These are phyloP conservation scores for Xylaria sp. DNA, from an alignment of 2,329 filamentous ascomycete genomes.

Conservation along the genomic window DNA sequence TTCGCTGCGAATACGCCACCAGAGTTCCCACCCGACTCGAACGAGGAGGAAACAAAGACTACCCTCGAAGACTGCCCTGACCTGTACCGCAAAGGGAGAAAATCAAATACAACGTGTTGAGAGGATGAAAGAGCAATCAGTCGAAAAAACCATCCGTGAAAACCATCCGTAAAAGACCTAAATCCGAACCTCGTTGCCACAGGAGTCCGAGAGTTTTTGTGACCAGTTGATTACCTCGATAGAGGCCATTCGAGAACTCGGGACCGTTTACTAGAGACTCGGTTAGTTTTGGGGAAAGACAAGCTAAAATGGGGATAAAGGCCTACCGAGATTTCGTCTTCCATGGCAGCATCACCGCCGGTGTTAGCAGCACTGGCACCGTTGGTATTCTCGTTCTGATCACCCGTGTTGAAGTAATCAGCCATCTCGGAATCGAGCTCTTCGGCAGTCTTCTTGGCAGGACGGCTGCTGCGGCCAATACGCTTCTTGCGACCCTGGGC, in stretches of 20 bases:
- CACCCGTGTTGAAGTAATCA: slow-evolving; percentile 71
- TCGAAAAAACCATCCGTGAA: background rate
- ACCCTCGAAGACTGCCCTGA: background rate
- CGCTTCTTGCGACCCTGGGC: slow-evolving; percentile 46
- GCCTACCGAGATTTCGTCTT: slow-evolving; percentile 51
- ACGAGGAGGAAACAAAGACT: background rate
- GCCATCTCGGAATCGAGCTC: slow-evolving; percentile 97
- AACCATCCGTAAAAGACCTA: background rate
- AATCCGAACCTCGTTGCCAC: too few species aligned
- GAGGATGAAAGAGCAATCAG: background rate
- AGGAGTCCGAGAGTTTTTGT: background rate
- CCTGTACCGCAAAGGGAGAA: background rate
- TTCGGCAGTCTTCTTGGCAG: slow-evolving; percentile 83
- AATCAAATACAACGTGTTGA: background rate
- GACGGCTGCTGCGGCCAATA: slow-evolving; percentile 55
- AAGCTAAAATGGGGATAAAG: background rate
- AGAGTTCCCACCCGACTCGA: background rate
- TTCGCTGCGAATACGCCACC: too few species aligned
- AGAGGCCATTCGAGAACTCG: background rate
- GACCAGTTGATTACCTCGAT: background rate
- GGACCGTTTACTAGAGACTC: slow-evolving; percentile 6
- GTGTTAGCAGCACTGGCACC: slow-evolving; percentile 33
- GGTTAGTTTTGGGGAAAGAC: slow-evolving; percentile 4
- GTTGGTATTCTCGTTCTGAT: slow-evolving; percentile 40
- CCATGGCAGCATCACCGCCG: slow-evolving; percentile 56